phyloP scores from a whole-genome alignment of 2,329 filamentous ascomycete species.

The Pyricularia sp. region DNA sequence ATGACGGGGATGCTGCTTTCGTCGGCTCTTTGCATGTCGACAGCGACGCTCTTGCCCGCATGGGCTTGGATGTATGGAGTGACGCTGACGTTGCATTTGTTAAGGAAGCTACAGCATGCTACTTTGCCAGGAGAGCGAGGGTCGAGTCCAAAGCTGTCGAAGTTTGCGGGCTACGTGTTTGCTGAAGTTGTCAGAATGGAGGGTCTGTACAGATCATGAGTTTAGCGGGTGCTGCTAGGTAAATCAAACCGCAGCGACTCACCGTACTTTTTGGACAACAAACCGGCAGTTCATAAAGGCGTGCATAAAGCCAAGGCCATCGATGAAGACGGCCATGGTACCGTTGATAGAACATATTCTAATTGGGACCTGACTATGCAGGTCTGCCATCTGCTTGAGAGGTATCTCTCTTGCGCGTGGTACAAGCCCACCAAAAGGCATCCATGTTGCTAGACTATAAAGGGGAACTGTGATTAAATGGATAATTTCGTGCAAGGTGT shows the following conservation, averaged over 20 bases:
- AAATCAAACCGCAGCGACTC: not conserved
- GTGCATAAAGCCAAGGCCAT: not conserved
- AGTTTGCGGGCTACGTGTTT: constrained; percentile 65
- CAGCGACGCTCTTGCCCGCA: constrained; percentile 54
- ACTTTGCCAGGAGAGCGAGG: constrained; percentile 54
- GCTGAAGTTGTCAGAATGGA: constrained; percentile 26
- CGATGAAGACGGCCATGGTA: not conserved
- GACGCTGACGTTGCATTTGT: constrained; percentile 60
- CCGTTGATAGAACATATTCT: not conserved
- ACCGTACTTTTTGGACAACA: not conserved
- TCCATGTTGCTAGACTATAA: not conserved
- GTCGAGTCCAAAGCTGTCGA: constrained; percentile 63
- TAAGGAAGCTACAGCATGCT: constrained; percentile 48
- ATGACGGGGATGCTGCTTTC: constrained; percentile 13
- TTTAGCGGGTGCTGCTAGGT: not conserved
- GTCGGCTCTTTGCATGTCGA: constrained; percentile 43
- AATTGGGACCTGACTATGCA: not conserved
- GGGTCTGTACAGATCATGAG: not conserved
- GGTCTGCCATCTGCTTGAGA: too few species aligned
- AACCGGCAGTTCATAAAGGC: too few species aligned
- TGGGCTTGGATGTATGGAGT: constrained; percentile 77
- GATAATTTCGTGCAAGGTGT: not conserved
- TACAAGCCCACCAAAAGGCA: too few species aligned
- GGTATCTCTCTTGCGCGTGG: too few species aligned
- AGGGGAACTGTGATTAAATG: not conserved